Conservation (phyloP, 176 grass and related monocot species). For the Echinochloa phyllopogon region DNA sequence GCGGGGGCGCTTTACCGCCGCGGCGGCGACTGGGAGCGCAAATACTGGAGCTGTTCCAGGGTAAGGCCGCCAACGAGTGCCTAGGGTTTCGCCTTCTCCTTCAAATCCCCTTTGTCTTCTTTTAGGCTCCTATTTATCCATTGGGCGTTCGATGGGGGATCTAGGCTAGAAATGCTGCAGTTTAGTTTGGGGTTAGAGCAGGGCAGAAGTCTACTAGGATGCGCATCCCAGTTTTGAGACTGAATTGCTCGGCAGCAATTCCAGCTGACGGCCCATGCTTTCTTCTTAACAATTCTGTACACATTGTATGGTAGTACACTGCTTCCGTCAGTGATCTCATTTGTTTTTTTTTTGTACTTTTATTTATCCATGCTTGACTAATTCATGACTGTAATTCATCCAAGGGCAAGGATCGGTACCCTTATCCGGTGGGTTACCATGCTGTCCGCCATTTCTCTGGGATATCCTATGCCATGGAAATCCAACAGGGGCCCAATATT, state of each 20-base stretch:
- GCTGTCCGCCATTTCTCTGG: conserved; percentile 65
- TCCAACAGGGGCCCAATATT: conserved; percentile 84
- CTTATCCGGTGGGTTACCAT: conserved; percentile 79
- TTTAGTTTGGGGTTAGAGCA: background rate
- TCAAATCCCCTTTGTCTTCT: background rate
- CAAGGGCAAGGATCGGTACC: conserved; percentile 88
- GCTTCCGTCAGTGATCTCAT: background rate
- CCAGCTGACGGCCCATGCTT: background rate
- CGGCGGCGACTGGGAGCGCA: conserved; percentile 72
- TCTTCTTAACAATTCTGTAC: background rate
- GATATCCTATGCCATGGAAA: conserved; percentile 72
- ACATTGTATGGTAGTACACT: background rate
- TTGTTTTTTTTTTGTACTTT: background rate
- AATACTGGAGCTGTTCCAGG: conserved; percentile 95
- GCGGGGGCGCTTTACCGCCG: conserved; percentile 59
- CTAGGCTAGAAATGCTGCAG: background rate
- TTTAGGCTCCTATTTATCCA: background rate
- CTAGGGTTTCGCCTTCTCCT: conserved; percentile 16
- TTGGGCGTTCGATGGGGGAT: background rate
- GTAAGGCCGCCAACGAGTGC: conserved; percentile 32
- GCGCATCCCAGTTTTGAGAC: background rate
- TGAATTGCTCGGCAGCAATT: background rate
- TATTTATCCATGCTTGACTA: conserved; percentile 1
- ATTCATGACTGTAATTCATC: background rate
- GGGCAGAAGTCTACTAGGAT: background rate